Evolutionary conservation across 2,329 filamentous ascomycete species (phyloP).

Genomic region (Stenocarpella maydis): DNA sequence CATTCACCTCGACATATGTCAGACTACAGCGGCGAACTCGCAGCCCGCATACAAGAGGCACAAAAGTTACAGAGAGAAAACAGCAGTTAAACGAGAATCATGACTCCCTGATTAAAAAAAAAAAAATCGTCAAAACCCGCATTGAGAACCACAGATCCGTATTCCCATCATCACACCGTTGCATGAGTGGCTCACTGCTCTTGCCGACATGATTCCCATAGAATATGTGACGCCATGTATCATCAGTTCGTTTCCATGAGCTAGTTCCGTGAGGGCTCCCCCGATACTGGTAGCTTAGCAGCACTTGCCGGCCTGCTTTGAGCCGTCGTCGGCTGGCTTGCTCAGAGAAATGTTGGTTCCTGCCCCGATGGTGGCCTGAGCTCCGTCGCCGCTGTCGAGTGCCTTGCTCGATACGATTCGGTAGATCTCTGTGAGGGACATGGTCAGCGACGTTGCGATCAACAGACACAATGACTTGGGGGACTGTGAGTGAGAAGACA

Average conservation of each 20-base stretch:
- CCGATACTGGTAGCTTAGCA: constrained; percentile 63
- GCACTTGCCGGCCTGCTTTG: constrained; percentile 82
- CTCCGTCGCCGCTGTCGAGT: constrained; percentile 85
- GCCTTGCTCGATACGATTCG: constrained; percentile 98
- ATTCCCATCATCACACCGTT: constrained; percentile 33
- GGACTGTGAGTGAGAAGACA: not conserved
- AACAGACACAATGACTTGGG: constrained; percentile 15
- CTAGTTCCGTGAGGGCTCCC: constrained; percentile 28
- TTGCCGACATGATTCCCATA: constrained; percentile 38
- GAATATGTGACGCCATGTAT: constrained; percentile 46
- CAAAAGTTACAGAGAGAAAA: constrained; percentile 32
- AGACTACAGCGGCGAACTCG: constrained; percentile 5
- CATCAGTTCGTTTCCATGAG: constrained; percentile 45
- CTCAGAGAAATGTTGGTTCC: constrained; percentile 87
- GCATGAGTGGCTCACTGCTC: constrained; percentile 33
- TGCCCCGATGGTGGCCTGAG: constrained; percentile 80
- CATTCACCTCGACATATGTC: constrained; percentile 16
- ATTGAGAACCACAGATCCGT: constrained; percentile 35
- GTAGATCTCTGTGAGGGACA: constrained; percentile 82
- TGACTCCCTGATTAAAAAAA: constrained; percentile 38
- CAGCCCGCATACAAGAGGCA: constrained; percentile 16
- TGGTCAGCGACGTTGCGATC: constrained; percentile 17
- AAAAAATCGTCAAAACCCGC: constrained; percentile 36
- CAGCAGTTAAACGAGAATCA: constrained; percentile 36
- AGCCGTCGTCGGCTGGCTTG: constrained; percentile 79